Percentiles rank a stretch among this genome's conserved stretches.
phyloP scores from a whole-genome alignment of 1,284 basidiomycete species.

The Cerioporus squamosus region DNA sequence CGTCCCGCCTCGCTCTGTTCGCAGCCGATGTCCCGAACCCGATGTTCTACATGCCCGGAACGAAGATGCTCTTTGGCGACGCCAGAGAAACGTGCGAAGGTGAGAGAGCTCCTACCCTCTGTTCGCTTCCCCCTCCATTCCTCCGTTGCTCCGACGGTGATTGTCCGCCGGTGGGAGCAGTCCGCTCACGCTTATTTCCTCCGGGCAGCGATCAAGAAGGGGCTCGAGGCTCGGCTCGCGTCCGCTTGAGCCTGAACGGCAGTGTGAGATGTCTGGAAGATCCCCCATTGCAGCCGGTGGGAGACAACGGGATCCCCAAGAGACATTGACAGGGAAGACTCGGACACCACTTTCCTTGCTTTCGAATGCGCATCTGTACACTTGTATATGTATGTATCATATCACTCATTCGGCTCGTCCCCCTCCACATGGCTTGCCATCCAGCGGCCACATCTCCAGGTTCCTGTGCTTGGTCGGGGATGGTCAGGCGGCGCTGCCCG shows the following conservation, averaged over 20 bases:
- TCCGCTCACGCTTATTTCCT: conserved; percentile 1
- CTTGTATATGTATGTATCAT: conserved; percentile 25
- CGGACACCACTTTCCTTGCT: background rate
- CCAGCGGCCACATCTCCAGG: too few relatives aligned
- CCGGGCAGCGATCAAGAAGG: conserved; percentile 30
- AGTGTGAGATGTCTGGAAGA: background rate
- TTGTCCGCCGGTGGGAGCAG: background rate
- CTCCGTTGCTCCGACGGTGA: background rate
- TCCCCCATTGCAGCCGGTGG: background rate
- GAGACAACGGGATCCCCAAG: background rate
- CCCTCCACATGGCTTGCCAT: too few relatives aligned
- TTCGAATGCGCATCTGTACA: conserved; percentile 9
- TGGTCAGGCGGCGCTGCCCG: too few relatives aligned
- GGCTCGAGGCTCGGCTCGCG: conserved; percentile 23
- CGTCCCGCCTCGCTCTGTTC: background rate
- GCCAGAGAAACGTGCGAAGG: conserved; percentile 87
- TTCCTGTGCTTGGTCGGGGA: too few relatives aligned
- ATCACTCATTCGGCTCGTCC: background rate
- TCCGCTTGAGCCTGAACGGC: conserved; percentile 5
- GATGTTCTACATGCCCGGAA: conserved; percentile 88
- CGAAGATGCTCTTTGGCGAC: conserved; percentile 89
- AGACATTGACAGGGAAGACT: background rate
- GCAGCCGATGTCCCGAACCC: conserved; percentile 86
- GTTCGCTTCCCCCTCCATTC: background rate
- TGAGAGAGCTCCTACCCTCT: conserved; percentile 35